Percentiles rank a stretch among this genome's conserved stretches.
phyloP scores from a whole-genome alignment of 2,329 filamentous ascomycete species.

The Aspergillus tamarii region DNA sequence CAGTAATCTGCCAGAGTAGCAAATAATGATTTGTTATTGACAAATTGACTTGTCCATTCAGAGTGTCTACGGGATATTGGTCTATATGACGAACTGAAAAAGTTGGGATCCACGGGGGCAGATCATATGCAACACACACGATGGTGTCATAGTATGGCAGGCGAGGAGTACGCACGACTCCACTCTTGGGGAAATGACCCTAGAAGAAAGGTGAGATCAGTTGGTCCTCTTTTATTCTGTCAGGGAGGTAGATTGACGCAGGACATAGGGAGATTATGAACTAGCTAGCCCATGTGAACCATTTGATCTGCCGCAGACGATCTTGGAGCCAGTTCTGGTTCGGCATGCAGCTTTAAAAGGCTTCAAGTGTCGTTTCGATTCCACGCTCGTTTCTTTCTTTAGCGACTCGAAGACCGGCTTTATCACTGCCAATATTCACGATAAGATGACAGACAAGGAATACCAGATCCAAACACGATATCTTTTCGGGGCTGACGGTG shows the following conservation, averaged over 20 bases:
- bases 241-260: background rate
- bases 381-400: constrained; percentile 40
- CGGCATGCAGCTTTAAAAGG: constrained; percentile 45
- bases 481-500: constrained; percentile 62
- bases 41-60: too few relatives aligned
- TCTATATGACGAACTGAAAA: too few relatives aligned
- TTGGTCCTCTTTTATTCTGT: too few relatives aligned
- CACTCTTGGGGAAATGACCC: too few relatives aligned
- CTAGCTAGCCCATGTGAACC: constrained; percentile 47
- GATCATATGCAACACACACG: too few relatives aligned
- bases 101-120: too few relatives aligned
- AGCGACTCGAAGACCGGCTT: constrained; percentile 23
- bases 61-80: too few relatives aligned
- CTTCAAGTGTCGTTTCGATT: constrained; percentile 50
- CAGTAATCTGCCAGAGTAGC: too few relatives aligned
- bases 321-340: constrained; percentile 54
- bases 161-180: too few relatives aligned
- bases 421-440: constrained; percentile 39
- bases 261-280: constrained; percentile 46
- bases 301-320: constrained; percentile 52
- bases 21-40: too few relatives aligned
- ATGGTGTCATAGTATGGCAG: too few relatives aligned
- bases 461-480: constrained; percentile 58
- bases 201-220: too few relatives aligned
- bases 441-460: constrained; percentile 38